A percentile compares a stretch with the other conserved stretches of the same genome.
Evolutionary conservation across 2,329 filamentous ascomycete species (phyloP).

Genomic region (Plenodomus lindquistii): DNA sequence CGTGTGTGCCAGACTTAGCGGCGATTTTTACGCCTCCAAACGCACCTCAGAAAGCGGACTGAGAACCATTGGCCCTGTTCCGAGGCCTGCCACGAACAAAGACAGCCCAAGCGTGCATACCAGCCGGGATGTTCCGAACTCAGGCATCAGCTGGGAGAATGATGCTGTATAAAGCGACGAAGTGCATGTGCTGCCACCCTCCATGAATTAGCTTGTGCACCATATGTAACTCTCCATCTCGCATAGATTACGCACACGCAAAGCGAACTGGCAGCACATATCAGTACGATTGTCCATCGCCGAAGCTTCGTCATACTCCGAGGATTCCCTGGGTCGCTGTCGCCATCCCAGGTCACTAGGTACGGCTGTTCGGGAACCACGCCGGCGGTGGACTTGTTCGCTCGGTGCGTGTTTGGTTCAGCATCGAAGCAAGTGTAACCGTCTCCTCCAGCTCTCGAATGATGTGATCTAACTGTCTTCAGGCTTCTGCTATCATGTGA

Average conservation of each 20-base stretch:
- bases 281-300: slow-evolving; percentile 79
- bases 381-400: slow-evolving; percentile 24
- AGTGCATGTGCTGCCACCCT: slow-evolving; percentile 67
- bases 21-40: slow-evolving; percentile 7
- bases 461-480: slow-evolving; percentile 32
- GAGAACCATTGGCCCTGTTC: slow-evolving; percentile 60
- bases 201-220: slow-evolving; percentile 6
- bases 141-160: slow-evolving; percentile 73
- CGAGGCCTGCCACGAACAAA: slow-evolving; percentile 78
- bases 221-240: background rate
- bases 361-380: slow-evolving; percentile 53
- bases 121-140: slow-evolving; percentile 72
- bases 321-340: slow-evolving; percentile 74
- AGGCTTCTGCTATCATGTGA: slow-evolving; percentile 24
- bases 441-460: slow-evolving; percentile 43
- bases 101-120: slow-evolving; percentile 81
- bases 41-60: slow-evolving; percentile 56
- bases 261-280: slow-evolving; percentile 74
- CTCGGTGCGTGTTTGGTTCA: slow-evolving; percentile 23
- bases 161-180: slow-evolving; percentile 89
- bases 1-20: background rate
- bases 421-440: slow-evolving; percentile 44
- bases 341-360: slow-evolving; percentile 75
- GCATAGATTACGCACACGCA: slow-evolving; percentile 70
- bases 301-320: slow-evolving; percentile 66